A percentile compares a stretch with the other conserved stretches of the same genome.
Conservation (phyloP, 441 rosid species). For the Breynia disticha region DNA sequence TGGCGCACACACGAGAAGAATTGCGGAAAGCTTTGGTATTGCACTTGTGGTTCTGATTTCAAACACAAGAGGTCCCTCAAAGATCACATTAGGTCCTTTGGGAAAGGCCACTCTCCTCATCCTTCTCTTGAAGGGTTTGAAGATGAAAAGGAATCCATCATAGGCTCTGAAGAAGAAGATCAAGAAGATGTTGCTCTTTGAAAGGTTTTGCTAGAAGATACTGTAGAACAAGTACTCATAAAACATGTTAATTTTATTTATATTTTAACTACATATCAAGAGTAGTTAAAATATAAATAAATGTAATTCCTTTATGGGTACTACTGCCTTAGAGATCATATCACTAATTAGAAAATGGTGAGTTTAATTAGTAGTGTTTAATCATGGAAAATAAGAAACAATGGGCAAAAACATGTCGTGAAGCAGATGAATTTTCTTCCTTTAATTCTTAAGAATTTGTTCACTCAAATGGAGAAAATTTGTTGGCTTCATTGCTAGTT, state of each 20-base stretch:
- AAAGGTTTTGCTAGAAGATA: no score
- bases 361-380: conserved; percentile 4
- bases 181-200: conserved; percentile 18
- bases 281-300: no score
- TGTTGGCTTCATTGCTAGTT: conserved; percentile 57
- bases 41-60: conserved; percentile 54
- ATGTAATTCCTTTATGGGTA: no score
- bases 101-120: conserved; percentile 54
- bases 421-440: conserved; percentile 83
- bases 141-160: conserved; percentile 70
- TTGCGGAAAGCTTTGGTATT: conserved; percentile 66
- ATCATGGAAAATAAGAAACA: conserved; percentile 20
- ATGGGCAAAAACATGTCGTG: conserved; percentile 36
- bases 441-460: background rate
- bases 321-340: no score
- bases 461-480: conserved; percentile 55
- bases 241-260: no score
- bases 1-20: conserved; percentile 75
- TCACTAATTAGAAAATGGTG: background rate
- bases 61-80: conserved; percentile 60
- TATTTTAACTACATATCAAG: no score
- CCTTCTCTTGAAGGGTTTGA: conserved; percentile 64
- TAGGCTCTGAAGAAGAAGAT: conserved; percentile 51
- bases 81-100: conserved; percentile 49
- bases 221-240: no score